Percentiles rank a stretch among this genome's conserved stretches.
Evolutionary conservation across 2,329 filamentous ascomycete species (phyloP).

Genomic region (Penicillium sumatraense): DNA sequence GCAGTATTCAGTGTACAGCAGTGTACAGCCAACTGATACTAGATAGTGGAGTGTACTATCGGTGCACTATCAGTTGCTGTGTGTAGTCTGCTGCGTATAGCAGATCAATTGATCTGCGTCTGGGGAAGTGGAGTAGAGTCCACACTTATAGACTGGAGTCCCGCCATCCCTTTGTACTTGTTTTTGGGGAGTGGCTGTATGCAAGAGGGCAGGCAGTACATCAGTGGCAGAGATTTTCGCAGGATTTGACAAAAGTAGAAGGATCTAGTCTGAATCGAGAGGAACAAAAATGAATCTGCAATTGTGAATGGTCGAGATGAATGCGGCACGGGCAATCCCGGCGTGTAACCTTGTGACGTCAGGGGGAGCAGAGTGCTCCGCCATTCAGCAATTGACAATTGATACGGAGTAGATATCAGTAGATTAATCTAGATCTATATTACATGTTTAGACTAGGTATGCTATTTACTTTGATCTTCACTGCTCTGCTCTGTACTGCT

Average conservation of each 20-base stretch:
- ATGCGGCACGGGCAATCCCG: not conserved
- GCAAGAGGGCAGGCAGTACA: no score
- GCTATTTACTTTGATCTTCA: not conserved
- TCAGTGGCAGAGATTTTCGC: not conserved
- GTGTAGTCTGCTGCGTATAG: no score
- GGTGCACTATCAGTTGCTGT: no score
- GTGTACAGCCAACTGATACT: no score
- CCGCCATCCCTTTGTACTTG: no score
- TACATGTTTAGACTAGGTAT: not conserved
- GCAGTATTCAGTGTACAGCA: no score
- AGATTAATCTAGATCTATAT: not conserved
- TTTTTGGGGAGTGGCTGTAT: no score
- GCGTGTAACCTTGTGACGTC: constrained; percentile 34
- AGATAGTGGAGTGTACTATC: no score
- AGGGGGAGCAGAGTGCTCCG: constrained; percentile 27
- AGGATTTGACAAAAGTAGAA: no score
- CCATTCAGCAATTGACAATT: not conserved
- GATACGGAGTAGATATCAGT: not conserved
- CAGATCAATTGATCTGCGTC: not conserved
- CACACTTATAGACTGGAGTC: not conserved
- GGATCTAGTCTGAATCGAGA: no score
- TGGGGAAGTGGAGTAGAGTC: not conserved
- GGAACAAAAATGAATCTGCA: no score
- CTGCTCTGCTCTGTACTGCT: no score
- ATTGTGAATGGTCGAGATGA: not conserved